Evolutionary conservation across 768 basidiomycete genomes (phyloP).

Genomic region (Leccinum broughii): DNA sequence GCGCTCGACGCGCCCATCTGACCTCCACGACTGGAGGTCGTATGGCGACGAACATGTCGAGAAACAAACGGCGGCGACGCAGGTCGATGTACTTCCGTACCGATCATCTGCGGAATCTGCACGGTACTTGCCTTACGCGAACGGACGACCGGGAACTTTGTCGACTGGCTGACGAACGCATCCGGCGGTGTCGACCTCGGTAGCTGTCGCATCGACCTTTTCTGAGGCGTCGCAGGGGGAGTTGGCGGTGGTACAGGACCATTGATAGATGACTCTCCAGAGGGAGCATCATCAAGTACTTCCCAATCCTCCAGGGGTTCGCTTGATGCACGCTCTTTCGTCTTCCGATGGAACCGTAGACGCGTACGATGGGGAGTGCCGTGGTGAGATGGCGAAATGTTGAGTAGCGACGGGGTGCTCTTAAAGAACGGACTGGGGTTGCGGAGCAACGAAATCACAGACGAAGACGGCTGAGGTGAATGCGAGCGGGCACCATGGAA

Average conservation of each 20-base stretch:
- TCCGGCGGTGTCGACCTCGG: conserved; percentile 13
- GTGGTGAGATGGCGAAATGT: conserved; percentile 33
- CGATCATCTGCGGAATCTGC: conserved; percentile 22
- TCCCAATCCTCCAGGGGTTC: conserved; percentile 37
- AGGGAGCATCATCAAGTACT: conserved; percentile 31
- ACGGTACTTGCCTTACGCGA: conserved; percentile 28
- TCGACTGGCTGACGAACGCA: conserved; percentile 17
- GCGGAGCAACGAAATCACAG: conserved; percentile 34
- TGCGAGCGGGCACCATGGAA: conserved; percentile 32
- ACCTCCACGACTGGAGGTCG: conserved; percentile 33
- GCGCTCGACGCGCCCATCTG: conserved; percentile 33
- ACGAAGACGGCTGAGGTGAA: conserved; percentile 36
- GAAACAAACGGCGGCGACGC: conserved; percentile 36
- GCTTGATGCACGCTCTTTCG: conserved; percentile 36
- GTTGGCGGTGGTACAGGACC: conserved; percentile 22
- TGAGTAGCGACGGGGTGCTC: conserved; percentile 34
- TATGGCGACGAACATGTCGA: conserved; percentile 36
- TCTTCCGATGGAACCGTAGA: conserved; percentile 35
- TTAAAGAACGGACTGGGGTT: conserved; percentile 38
- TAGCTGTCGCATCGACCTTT: conserved; percentile 12
- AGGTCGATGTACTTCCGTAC: conserved; percentile 23
- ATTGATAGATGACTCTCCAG: conserved; percentile 27
- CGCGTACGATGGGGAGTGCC: conserved; percentile 32
- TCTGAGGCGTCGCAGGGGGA: conserved; percentile 26
- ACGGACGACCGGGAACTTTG: conserved; percentile 14